These are phyloP conservation scores for Aspergillus sp. DNA, from an alignment of 2,329 filamentous ascomycete species.

Conservation along the genomic window DNA sequence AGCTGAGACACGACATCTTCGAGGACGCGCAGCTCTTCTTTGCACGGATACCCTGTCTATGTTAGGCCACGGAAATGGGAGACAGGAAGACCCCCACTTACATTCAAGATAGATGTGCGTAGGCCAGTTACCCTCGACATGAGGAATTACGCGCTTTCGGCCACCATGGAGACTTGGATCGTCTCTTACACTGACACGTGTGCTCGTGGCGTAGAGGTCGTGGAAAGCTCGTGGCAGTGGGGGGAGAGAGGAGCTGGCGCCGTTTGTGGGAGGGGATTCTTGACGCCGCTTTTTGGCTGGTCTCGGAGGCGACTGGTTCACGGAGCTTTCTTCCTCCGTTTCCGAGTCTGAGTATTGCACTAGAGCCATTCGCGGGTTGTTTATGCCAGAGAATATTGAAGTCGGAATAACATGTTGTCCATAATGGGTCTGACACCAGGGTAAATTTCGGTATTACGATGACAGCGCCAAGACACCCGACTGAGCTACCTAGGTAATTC, in stretches of 20 bases:
- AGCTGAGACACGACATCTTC: slow-evolving; percentile 26
- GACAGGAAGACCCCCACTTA: slow-evolving; percentile 45
- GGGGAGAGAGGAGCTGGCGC: slow-evolving; percentile 50
- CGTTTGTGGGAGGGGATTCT: slow-evolving; percentile 3
- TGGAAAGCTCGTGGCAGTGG: slow-evolving; percentile 79
- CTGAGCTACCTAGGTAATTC: too few relatives aligned
- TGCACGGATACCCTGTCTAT: slow-evolving; percentile 39
- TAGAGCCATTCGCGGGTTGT: slow-evolving; percentile 51
- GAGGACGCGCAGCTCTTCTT: slow-evolving; percentile 32
- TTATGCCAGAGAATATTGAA: neutral
- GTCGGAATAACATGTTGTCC: too few relatives aligned
- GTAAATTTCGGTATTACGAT: too few relatives aligned
- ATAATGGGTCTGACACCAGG: too few relatives aligned
- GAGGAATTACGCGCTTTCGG: slow-evolving; percentile 75
- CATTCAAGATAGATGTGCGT: slow-evolving; percentile 92
- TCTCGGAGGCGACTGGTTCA: slow-evolving; percentile 13
- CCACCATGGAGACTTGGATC: slow-evolving; percentile 83
- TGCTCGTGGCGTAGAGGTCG: slow-evolving; percentile 82
- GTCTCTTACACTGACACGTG: slow-evolving; percentile 73
- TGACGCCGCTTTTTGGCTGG: slow-evolving; percentile 24
- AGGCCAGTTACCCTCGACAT: slow-evolving; percentile 87
- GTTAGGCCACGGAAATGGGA: slow-evolving; percentile 12
- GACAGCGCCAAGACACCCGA: too few relatives aligned
- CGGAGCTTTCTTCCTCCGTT: slow-evolving; percentile 31
- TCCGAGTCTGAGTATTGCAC: slow-evolving; percentile 61